Base-by-base conservation (phyloP, 2,329 filamentous ascomycete species). In the Stemphylium beticola region DNA sequence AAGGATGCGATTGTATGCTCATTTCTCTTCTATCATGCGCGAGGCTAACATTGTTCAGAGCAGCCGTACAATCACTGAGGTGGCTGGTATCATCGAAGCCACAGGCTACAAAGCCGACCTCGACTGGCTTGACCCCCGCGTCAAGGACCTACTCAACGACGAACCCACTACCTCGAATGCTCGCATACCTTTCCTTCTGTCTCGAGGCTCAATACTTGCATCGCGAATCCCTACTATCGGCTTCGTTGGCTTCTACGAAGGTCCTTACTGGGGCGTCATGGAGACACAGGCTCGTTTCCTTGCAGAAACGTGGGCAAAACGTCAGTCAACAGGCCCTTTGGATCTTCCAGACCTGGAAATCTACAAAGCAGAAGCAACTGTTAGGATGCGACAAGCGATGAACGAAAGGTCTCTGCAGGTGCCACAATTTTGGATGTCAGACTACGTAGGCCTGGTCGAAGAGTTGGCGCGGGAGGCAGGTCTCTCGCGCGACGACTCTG, bases 241-340 rank as follows among this genome's bases (percentile, higher is more conserved):
- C 0, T 93, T 95, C 65, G 87, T 95, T 1, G 91, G 91, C 0
- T 92, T 92, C 74, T 96, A 96, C 68, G 84, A 91, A 57, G 89
- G 89, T 0, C 90, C 91, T 0, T 95, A 91, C 71, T 96, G 91
- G 91, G 89, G 89, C 1, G 86, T 92, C 0, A 92, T 93, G 82
- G 91, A 95, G 72, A 90, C 92, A 88, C 91, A 96, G 74, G 87
- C 91, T 2, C 83, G 88, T 1, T 82, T 90, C 57, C 77, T 93
- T 5, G 81, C 87, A 0, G 73, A 82, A 11, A 71, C 85, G 10
- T 93, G 90, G 88, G 48, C 65, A 18, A 42, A 61, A 39, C 51
- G 26, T n/a, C 57, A 37, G 38, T 73, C 1, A 62, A 72, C 1
- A 49, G 18, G 31, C 18, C 66, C 2, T 65, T 62, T 50, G 50